Percentiles rank a stretch among this genome's conserved stretches.
These are phyloP conservation scores for Neurospora africana DNA, from an alignment of 495 filamentous ascomycete genomes.

Conservation along the genomic window DNA sequence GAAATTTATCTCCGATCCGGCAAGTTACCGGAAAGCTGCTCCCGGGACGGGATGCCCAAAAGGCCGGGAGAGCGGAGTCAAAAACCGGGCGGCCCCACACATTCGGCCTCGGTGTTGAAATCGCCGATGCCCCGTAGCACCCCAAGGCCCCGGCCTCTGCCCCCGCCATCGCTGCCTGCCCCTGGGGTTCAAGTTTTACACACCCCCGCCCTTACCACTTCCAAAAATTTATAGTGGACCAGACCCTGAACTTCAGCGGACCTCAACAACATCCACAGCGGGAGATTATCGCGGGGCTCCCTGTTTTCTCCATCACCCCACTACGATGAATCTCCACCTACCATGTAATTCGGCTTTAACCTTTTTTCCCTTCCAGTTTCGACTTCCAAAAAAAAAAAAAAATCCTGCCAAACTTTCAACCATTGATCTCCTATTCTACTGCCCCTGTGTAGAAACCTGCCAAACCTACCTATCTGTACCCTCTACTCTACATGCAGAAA, in stretches of 20 bases:
- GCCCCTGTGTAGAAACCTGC: too few species aligned
- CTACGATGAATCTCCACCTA: neutral
- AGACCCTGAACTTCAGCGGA: neutral
- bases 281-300: neutral
- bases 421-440: too few species aligned
- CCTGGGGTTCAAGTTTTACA: neutral
- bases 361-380: neutral
- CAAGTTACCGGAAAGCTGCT: neutral
- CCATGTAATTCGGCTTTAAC: neutral
- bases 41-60: neutral
- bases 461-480: too few species aligned
- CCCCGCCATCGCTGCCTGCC: neutral
- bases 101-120: neutral
- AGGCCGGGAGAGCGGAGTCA: neutral
- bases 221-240: neutral
- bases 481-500: too few species aligned
- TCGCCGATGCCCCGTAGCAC: neutral
- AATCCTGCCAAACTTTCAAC: too few species aligned
- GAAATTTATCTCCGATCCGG: neutral
- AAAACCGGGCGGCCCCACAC: neutral
- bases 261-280: neutral
- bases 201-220: neutral
- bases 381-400: neutral
- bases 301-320: neutral
- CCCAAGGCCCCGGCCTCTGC: neutral